Evolutionary conservation across 1,284 basidiomycete genomes (phyloP), one percentile per base, ranked within the genome.

Genomic region (Porodaedalea pini): DNA sequence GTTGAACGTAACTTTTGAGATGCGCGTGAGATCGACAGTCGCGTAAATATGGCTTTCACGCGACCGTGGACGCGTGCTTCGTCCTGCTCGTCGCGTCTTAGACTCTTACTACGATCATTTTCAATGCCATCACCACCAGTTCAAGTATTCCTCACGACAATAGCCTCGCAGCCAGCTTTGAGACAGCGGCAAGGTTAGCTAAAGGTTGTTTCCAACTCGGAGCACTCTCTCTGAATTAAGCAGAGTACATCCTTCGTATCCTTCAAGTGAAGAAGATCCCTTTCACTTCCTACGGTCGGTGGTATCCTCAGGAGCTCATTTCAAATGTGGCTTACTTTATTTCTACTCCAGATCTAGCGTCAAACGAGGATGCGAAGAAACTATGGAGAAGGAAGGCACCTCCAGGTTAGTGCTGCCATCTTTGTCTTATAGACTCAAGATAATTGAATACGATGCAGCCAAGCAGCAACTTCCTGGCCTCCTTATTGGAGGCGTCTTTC

Each of bases 401-500:
- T 37, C 64, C 70, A 66, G 80, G 88, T 85, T 56, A 58, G 76
- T 69, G 37, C 43, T 13, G n/a, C 6, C 21, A 48, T 53, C 37
- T 59, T 40, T 55, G 21, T 39, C 21, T 48, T 31, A 6, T 6
- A 19, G 7, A 37, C 7, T 32, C 50, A 15, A n/a, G 21, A 29
- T 23, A 15, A 39, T 11, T 41, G 37, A 54, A 29, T 52, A 11
- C 40, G 39, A 15, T 47, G 15, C 61, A 88, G 89, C 83, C 70
- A 90, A 90, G 64, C 86, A 88, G 63, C 87, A 88, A 64, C 73
- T 92, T 4, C 89, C 89, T 31, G 90, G 89, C 4, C 84, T 92
- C 45, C 79, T 92, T 7, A 78, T 92, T 39, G 89, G 90, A 6
- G 82, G 82, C 21, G 78, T 75, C 58, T 90, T 81, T 61, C 77